Base-by-base conservation (phyloP, 257 asterid genomes). In the Buddleja alternifolia region DNA sequence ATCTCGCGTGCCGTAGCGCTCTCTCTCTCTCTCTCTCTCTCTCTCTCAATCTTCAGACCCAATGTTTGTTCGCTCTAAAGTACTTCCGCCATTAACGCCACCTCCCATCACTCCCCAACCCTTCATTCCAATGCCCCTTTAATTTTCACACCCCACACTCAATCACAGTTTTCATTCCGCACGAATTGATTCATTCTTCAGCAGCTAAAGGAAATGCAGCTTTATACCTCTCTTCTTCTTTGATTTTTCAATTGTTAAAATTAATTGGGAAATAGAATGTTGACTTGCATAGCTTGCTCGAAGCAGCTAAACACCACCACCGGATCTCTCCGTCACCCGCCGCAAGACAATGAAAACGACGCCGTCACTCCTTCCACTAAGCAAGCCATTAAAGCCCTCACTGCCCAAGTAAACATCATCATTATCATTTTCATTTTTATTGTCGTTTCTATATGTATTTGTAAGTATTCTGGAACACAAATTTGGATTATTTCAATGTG, bases 211-310 rank as follows among this genome's bases (percentile, higher is more conserved):
- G n/a, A n/a, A n/a, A n/a, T n/a, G n/a, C n/a, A n/a, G n/a, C n/a
- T n/a, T n/a, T n/a, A n/a, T n/a, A n/a, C n/a, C n/a, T n/a, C n/a
- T n/a, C n/a, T n/a, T n/a, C n/a, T 29, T 29, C 34, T 1, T 29
- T 29, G 34, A 29, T n/a, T n/a, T n/a, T n/a, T n/a, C n/a, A n/a
- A n/a, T n/a, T n/a, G n/a, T n/a, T n/a, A n/a, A n/a, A n/a, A n/a
- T n/a, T n/a, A n/a, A n/a, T n/a, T n/a, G n/a, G n/a, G n/a, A n/a
- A n/a, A 19, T 3, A 67, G 63, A 29, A 93, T 93, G 99, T 79
- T 93, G 83, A 88, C 96, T 58, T 93, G 99, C 80, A 90, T 93
- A 72, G 96, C 96, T 58, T 89, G 97, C 78, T 87, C 99, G 46
- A 90, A 87, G 83, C 97, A 78, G 78, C 85, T 66, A 4, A 79